These are phyloP conservation scores for Syncephalastrum monosporum DNA, from an alignment of 371 early-diverging fungal species.

Conservation along the genomic window DNA sequence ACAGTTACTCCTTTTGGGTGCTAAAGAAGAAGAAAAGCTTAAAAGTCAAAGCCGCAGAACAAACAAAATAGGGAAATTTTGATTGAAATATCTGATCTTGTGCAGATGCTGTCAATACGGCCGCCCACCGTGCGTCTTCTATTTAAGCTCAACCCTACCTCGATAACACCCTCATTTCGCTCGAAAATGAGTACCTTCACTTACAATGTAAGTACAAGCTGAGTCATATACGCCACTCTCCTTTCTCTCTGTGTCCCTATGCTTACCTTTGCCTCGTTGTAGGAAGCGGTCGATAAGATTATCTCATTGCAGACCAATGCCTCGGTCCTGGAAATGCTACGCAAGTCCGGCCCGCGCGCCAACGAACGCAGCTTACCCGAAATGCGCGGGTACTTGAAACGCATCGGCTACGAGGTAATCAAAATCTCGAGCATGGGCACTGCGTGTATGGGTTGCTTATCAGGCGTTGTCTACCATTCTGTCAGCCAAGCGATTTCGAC, in stretches of 20 bases:
- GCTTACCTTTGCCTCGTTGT: background rate
- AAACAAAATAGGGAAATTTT: too few species aligned
- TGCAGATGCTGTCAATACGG: too few species aligned
- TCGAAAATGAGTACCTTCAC: conserved; percentile 3
- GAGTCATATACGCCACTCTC: too few species aligned
- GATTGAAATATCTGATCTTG: too few species aligned
- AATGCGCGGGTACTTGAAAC: conserved; percentile 62
- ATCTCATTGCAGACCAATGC: conserved; percentile 84
- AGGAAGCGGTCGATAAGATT: conserved; percentile 77
- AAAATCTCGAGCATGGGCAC: background rate
- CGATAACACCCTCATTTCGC: too few species aligned
- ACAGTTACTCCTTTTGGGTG: too few species aligned
- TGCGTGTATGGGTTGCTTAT: too few species aligned
- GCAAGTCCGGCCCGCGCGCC: conserved; percentile 68
- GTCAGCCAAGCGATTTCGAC: conserved; percentile 61
- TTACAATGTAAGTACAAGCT: background rate
- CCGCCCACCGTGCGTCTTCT: too few species aligned
- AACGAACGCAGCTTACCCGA: conserved; percentile 74
- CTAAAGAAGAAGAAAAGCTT: too few species aligned
- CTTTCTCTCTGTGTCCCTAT: background rate
- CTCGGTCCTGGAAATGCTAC: conserved; percentile 68
- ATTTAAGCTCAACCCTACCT: too few species aligned
- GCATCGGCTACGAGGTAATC: conserved; percentile 73
- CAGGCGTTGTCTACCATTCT: background rate
- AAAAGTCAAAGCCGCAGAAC: too few species aligned